Base-by-base conservation (phyloP, 179 eudicot genomes). In the Actinidia polygama region DNA sequence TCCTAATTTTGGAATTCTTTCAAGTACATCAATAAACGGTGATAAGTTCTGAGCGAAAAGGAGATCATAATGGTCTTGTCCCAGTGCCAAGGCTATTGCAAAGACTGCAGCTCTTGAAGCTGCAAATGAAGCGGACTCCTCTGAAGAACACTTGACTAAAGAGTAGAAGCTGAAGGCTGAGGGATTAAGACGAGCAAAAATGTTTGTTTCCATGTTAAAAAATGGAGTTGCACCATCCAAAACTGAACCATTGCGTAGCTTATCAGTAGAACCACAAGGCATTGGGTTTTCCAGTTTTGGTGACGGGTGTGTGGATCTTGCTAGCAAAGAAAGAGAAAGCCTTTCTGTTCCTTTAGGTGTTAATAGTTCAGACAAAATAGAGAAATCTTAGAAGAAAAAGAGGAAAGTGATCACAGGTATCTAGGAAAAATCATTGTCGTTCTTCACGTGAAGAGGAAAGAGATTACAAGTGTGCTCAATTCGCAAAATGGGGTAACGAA, bases 161-260 rank as follows among this genome's bases (percentile, higher is more conserved):
- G 98, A 94, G 86, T 93, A 95, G 84, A 92, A 95, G 90, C 83
- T 92, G 75, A 97, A 91, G 80, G 98, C 98, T 72, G 98, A 92
- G 89, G 92, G 99, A 84, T 86, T 92, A 80, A 92, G 91, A 84
- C 92, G 98, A 78, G 99, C 99, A 5, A 97, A 95, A 85, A 89
- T 92, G 99, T 97, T 97, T 90, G 95, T 95, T 5, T 94, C 98
- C 15, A 91, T 90, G 95, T 80, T 95, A 66, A 97, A 92, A 90
- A 87, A 88, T 75, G 95, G 96, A 74, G 88, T 81, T 49, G 87
- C 82, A 54, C 90, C 97, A 23, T 61, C 64, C 18, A 94, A 87
- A 77, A 80, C 90, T 63, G 95, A 91, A 61, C 61, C 92, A 10
- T 58, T 73, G 18, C 94, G 87, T 36, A 84, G 90, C 30, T 78